Percentiles rank a stretch among this genome's conserved stretches.
These are phyloP conservation scores for Talaromyces nanjingensis DNA, from an alignment of 495 filamentous ascomycete genomes.

Conservation along the genomic window DNA sequence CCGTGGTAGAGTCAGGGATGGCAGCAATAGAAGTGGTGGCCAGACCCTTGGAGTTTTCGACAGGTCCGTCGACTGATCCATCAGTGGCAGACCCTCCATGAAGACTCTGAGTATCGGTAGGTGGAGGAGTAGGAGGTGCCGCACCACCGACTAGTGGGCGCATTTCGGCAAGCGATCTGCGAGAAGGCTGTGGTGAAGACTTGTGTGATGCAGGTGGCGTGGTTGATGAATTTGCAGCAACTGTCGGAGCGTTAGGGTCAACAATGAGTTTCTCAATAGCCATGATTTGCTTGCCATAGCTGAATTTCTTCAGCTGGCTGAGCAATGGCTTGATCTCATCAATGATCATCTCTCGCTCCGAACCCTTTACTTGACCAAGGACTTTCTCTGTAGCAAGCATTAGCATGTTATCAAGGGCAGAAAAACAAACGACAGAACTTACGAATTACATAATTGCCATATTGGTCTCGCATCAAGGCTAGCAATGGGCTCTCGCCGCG, in stretches of 20 bases:
- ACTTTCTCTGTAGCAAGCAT: constrained; percentile 59
- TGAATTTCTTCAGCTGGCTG: constrained; percentile 60
- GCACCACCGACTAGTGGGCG: constrained; percentile 27
- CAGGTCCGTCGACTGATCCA: constrained; percentile 20
- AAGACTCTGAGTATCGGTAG: constrained; percentile 29
- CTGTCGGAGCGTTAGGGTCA: constrained; percentile 25
- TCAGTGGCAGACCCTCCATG: constrained; percentile 10
- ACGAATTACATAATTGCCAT: constrained; percentile 97
- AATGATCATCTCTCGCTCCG: constrained; percentile 59
- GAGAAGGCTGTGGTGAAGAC: constrained; percentile 36
- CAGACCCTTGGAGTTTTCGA: constrained; percentile 25
- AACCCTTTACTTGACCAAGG: constrained; percentile 57
- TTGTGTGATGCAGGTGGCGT: constrained; percentile 43
- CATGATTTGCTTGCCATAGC: constrained; percentile 73
- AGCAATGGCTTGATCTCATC: constrained; percentile 71
- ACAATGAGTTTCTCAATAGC: constrained; percentile 60
- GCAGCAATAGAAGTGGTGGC: constrained; percentile 12
- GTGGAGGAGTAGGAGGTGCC: constrained; percentile 38
- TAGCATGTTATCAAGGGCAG: constrained; percentile 30
- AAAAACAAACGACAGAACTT: constrained; percentile 34
- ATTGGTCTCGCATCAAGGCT: constrained; percentile 81
- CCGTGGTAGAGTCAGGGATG: constrained; percentile 1
- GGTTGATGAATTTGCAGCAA: constrained; percentile 26
- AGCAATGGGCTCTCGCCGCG: constrained; percentile 63
- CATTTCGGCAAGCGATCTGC: constrained; percentile 27